Evolutionary conservation across 1,284 basidiomycete species (phyloP).

Genomic region (Moesziomyces sp.): DNA sequence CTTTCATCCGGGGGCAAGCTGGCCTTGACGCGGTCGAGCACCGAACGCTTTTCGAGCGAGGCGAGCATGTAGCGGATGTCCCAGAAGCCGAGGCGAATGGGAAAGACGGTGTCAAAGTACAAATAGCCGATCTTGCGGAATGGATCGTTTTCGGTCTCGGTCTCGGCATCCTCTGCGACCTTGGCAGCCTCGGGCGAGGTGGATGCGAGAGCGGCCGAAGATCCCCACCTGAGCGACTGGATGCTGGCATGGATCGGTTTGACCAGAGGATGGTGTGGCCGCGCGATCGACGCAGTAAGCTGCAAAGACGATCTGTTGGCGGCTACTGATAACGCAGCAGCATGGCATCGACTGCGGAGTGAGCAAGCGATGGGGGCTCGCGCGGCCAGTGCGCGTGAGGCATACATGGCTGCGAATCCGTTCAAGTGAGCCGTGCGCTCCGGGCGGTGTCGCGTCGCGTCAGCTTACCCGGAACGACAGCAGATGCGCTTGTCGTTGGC

Average conservation of each 20-base stretch:
- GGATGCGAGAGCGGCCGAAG: slow-evolving; percentile 39
- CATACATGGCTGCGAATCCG: neutral
- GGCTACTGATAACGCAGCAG: neutral
- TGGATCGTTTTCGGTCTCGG: slow-evolving; percentile 44
- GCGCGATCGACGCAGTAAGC: neutral
- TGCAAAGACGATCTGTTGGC: neutral
- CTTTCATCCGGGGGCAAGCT: slow-evolving; percentile 44
- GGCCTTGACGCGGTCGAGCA: slow-evolving; percentile 46
- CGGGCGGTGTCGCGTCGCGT: neutral
- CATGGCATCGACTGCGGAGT: neutral
- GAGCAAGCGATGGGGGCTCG: neutral
- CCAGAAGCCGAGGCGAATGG: slow-evolving; percentile 57
- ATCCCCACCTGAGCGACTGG: slow-evolving; percentile 12
- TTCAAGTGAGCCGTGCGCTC: neutral
- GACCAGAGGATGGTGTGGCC: neutral
- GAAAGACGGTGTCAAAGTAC: slow-evolving; percentile 63
- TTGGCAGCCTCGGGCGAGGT: slow-evolving; percentile 47
- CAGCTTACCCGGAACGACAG: neutral
- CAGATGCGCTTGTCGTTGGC: neutral
- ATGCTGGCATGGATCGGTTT: neutral
- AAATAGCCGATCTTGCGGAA: slow-evolving; percentile 52
- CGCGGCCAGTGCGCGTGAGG: neutral
- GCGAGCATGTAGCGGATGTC: slow-evolving; percentile 54
- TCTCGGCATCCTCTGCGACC: slow-evolving; percentile 43
- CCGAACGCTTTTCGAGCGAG: slow-evolving; percentile 34